Evolutionary conservation across 2,329 filamentous ascomycete genomes (phyloP), one percentile per base, ranked within the genome.

Genomic region (Xylaria sp.): DNA sequence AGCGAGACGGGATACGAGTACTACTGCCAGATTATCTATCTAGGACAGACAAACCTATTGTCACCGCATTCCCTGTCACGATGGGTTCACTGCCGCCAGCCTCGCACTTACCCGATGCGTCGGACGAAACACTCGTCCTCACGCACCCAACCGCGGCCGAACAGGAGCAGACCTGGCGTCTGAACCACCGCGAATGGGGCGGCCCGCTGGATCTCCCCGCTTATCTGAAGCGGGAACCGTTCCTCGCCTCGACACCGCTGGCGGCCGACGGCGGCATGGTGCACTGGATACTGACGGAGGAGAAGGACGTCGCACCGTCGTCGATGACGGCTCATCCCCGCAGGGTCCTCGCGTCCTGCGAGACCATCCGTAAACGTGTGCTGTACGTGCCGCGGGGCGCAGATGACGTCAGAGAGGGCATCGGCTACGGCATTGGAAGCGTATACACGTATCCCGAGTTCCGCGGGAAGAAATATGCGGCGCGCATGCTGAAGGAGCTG

Each of bases 381-480:
- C 76, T 90, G 3, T 44, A 80, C 83, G 39, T 73, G 72, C 20
- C 76, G 9, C 55, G 41, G 48, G 77, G 71, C 34, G 58, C 68
- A 25, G 63, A 71, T 15, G 74, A 77, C 54, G 80, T 86, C 18
- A 78, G 83, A 65, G 89, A 93, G 55, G 88, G 86, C 1, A 82
- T 89, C 10, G 88, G 89, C 18, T 91, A 97, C 80, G 94, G 92
- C 5, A 87, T 97, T 66, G 92, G 90, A 15, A 93, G 91, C 69
- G 94, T 97, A n/a, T 96, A 91, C 78, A 94, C 90, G 3, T 86
- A 89, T 50, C 86, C 88, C 0, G 84, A 88, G 74, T 89, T 89
- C 78, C 83, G 93, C 66, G 90, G 91, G 3, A 87, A 86, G 73
- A 92, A 93, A 23, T 97, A 97, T 80, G 94, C 93, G 0, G 87